A percentile compares a stretch with the other conserved stretches of the same genome.
phyloP scores from a whole-genome alignment of 148 eudicot species.

The Polygonum maritimum region DNA sequence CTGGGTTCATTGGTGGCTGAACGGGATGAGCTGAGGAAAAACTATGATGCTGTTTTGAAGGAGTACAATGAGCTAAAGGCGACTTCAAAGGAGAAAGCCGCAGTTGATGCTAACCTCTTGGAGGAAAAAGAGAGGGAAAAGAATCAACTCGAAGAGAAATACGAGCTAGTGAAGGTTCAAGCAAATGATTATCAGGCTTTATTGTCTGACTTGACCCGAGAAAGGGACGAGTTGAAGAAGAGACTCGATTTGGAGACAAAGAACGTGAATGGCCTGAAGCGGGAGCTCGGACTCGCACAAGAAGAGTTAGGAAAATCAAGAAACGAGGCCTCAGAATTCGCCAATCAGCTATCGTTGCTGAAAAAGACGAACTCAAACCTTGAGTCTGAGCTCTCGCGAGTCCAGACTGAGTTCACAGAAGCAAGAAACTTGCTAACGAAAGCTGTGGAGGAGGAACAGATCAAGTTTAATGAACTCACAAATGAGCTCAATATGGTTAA shows the following conservation, averaged over 20 bases:
- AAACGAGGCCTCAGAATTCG: constrained; percentile 44
- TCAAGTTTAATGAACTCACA: constrained; percentile 26
- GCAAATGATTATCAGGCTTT: constrained; percentile 27
- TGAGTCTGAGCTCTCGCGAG: constrained; percentile 38
- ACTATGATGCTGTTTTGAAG: constrained; percentile 28
- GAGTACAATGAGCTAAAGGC: constrained; percentile 41
- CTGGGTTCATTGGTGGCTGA: constrained; percentile 33
- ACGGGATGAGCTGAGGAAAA: constrained; percentile 31
- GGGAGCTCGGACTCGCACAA: constrained; percentile 39
- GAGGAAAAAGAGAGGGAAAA: constrained; percentile 38
- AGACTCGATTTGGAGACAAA: constrained; percentile 34
- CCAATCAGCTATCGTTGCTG: constrained; percentile 27
- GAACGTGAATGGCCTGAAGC: constrained; percentile 31
- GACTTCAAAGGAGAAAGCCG: constrained; percentile 34
- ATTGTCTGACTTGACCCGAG: constrained; percentile 46
- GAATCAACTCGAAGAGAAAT: constrained; percentile 36
- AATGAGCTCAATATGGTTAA: constrained; percentile 39
- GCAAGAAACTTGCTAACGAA: constrained; percentile 26
- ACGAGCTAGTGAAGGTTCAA: constrained; percentile 26
- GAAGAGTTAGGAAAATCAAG: constrained; percentile 41
- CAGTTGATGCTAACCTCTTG: constrained; percentile 46
- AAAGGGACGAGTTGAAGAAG: constrained; percentile 40
- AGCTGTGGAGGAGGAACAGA: constrained; percentile 39
- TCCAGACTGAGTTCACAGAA: constrained; percentile 35
- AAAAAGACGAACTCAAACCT: constrained; percentile 37